A percentile compares a stretch with the other conserved stretches of the same genome.
These are phyloP conservation scores for Penicillium brevicompactum DNA, from an alignment of 2,329 filamentous ascomycete genomes.

Conservation along the genomic window DNA sequence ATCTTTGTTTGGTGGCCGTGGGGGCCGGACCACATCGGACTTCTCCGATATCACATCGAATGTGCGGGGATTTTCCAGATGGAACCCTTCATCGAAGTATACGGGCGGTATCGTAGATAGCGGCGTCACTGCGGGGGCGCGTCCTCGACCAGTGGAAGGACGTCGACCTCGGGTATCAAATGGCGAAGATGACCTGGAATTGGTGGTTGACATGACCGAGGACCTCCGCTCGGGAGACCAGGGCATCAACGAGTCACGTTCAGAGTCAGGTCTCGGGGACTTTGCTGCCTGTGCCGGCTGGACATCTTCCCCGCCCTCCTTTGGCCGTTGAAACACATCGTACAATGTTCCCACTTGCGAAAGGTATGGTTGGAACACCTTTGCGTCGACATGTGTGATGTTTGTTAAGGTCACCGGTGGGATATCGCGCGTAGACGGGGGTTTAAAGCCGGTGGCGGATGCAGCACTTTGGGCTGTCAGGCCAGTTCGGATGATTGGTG, in stretches of 20 bases:
- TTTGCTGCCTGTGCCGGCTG: slow-evolving; percentile 51
- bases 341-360: slow-evolving; percentile 83
- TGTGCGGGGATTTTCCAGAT: slow-evolving; percentile 90
- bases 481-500: slow-evolving; percentile 85
- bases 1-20: slow-evolving; percentile 55
- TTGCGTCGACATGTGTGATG: slow-evolving; percentile 75
- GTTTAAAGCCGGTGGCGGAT: slow-evolving; percentile 71
- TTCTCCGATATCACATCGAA: slow-evolving; percentile 97
- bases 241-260: slow-evolving; percentile 52
- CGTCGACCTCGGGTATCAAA: slow-evolving; percentile 53
- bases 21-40: slow-evolving; percentile 86
- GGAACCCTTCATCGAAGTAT: slow-evolving; percentile 94
- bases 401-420: slow-evolving; percentile 90
- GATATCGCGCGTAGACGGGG: slow-evolving; percentile 85
- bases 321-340: slow-evolving; percentile 82
- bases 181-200: slow-evolving; percentile 49
- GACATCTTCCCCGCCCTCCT: slow-evolving; percentile 71
- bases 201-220: slow-evolving; percentile 45
- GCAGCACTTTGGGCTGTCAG: slow-evolving; percentile 74
- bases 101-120: slow-evolving; percentile 88
- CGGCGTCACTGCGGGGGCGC: slow-evolving; percentile 74
- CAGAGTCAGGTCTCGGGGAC: slow-evolving; percentile 47
- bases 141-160: slow-evolving; percentile 56
- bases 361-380: slow-evolving; percentile 82
- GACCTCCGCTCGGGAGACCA: slow-evolving; percentile 45